Evolutionary conservation across 352 stramenopile genomes (phyloP).

Genomic region (Poterioochromonas sp.): DNA sequence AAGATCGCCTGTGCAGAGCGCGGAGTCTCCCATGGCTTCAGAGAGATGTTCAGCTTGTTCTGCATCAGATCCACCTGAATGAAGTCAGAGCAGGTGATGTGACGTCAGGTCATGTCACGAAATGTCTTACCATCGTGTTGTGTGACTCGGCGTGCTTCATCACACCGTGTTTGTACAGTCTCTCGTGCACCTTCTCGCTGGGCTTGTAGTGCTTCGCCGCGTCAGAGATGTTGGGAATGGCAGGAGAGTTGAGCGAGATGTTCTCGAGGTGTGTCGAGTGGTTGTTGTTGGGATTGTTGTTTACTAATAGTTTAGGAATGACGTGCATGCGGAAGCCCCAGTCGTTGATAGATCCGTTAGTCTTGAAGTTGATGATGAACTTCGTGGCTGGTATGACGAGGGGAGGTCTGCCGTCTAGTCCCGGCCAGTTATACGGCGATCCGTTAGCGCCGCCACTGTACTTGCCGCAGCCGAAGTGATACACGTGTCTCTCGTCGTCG

Average conservation of each 20-base stretch:
- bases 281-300: not conserved
- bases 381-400: constrained; percentile 59
- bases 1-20: not conserved
- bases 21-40: constrained; percentile 3
- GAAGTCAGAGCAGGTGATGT: too few species aligned
- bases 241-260: not conserved
- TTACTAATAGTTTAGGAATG: not conserved
- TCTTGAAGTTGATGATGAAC: constrained; percentile 69
- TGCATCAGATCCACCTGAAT: constrained; percentile 28
- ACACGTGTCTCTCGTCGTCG: constrained; percentile 48
- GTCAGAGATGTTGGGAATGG: not conserved
- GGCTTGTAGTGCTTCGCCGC: too few species aligned
- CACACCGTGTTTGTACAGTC: not conserved
- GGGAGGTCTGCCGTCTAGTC: constrained; percentile 54
- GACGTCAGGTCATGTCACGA: too few species aligned
- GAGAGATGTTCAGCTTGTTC: constrained; percentile 4
- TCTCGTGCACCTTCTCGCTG: not conserved
- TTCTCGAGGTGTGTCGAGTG: not conserved
- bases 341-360: constrained; percentile 62
- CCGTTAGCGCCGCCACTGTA: constrained; percentile 61
- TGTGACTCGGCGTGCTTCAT: not conserved
- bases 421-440: constrained; percentile 63
- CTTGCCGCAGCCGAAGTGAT: constrained; percentile 54
- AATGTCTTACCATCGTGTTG: not conserved
- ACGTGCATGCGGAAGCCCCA: constrained; percentile 63